Percentiles rank a stretch among this genome's conserved stretches.
phyloP scores from a whole-genome alignment of 2,329 filamentous ascomycete genomes.

The Catunica adiposa region DNA sequence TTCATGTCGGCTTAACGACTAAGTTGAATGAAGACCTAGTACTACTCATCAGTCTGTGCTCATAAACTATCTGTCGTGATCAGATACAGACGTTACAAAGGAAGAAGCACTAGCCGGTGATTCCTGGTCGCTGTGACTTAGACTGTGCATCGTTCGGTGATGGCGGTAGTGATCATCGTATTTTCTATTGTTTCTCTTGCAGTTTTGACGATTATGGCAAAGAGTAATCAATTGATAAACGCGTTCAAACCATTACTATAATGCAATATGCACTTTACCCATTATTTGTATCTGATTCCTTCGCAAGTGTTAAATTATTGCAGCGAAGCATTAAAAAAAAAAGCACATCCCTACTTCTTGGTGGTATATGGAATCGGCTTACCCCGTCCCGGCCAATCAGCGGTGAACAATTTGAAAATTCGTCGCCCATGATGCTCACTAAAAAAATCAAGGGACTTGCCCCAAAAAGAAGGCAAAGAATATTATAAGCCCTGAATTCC shows the following conservation, averaged over 20 bases:
- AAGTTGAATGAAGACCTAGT: neutral
- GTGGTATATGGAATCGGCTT: neutral
- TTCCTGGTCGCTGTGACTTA: neutral
- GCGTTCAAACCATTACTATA: too few relatives aligned
- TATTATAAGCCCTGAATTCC: too few relatives aligned
- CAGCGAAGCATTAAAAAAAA: neutral
- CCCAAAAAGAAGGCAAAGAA: too few relatives aligned
- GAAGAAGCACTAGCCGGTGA: neutral
- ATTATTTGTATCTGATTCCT: too few relatives aligned
- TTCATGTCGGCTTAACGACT: neutral
- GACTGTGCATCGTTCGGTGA: neutral
- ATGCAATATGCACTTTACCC: too few relatives aligned
- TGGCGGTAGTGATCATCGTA: neutral
- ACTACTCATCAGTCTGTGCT: neutral
- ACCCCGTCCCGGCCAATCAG: neutral
- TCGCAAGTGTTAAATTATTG: too few relatives aligned
- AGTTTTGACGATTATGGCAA: too few relatives aligned
- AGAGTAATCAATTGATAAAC: too few relatives aligned
- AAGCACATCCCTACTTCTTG: neutral
- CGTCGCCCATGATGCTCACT: too few relatives aligned
- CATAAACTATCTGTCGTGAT: neutral
- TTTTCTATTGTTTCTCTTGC: too few relatives aligned
- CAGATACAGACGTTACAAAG: neutral
- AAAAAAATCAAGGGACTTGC: too few relatives aligned
- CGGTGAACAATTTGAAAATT: neutral